Evolutionary conservation across 257 asterid species (phyloP), one percentile per base, ranked within the genome.

Genomic region (Cinchona pubescens): DNA sequence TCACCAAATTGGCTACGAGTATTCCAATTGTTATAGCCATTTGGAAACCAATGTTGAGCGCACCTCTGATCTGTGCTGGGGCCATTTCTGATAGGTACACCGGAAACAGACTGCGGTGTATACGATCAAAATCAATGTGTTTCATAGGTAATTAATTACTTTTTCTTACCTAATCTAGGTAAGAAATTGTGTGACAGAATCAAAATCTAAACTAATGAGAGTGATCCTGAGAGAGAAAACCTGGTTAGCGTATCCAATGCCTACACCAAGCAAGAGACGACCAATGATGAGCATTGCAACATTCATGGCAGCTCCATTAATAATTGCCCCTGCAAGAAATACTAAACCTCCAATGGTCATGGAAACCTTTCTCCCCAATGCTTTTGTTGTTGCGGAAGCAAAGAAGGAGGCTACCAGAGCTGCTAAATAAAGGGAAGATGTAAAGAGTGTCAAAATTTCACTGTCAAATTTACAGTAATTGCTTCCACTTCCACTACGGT

Each of bases 81-180:
- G 96, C 91, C 92, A 90, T 86, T 85, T 90, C 93, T 25, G 93
- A 88, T 6, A 90, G 89, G 75, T 88, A 90, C n/a, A 90, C 66
- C 0, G 92, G 96, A 21, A n/a, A 88, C 96, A 6, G 91, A 81
- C 96, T 90, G 84, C 77, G 73, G 27, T 1, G n/a, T 32, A 21
- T 18, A 65, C 1, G 15, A 32, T 66, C 45, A 16, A 16, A 34
- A 51, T 51, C 21, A 10, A 19, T 19, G 2, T 58, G 21, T 25
- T 25, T 25, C 38, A 30, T 30, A 27, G 21, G 16, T 59, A 23
- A 12, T 11, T 11, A 40, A 42, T 29, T n/a, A n/a, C n/a, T n/a
- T n/a, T n/a, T n/a, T n/a, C n/a, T n/a, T n/a, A n/a, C n/a, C n/a
- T n/a, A n/a, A n/a, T n/a, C n/a, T n/a, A n/a, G n/a, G n/a, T n/a